These are phyloP conservation scores for Sphaerobolus stellatus DNA, from an alignment of 1,284 basidiomycete genomes.

Conservation along the genomic window DNA sequence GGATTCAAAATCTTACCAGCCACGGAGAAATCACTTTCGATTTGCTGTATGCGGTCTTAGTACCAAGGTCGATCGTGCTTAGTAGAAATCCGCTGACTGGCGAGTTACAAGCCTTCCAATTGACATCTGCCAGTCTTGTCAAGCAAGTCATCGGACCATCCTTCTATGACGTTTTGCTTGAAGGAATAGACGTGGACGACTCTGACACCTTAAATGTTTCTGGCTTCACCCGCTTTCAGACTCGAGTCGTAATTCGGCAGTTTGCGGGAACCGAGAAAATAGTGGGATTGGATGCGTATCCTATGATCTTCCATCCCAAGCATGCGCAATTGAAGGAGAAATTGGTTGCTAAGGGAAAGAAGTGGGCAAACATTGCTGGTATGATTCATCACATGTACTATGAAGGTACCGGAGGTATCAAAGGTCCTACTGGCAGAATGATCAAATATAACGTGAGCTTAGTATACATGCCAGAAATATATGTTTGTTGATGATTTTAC, in stretches of 20 bases:
- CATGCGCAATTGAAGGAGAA: conserved; percentile 35
- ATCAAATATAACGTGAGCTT: conserved; percentile 46
- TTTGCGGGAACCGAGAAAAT: conserved; percentile 53
- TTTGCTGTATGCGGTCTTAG: conserved; percentile 51
- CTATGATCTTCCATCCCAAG: conserved; percentile 47
- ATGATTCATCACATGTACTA: conserved; percentile 58
- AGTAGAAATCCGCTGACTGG: conserved; percentile 52
- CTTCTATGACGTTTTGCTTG: conserved; percentile 43
- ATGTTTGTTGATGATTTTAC: not conserved
- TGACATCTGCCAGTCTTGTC: conserved; percentile 38
- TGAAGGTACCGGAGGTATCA: conserved; percentile 42
- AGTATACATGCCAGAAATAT: conserved; percentile 9
- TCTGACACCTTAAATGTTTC: conserved; percentile 25
- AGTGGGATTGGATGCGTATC: conserved; percentile 47
- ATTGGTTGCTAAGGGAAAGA: conserved; percentile 48
- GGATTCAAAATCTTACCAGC: conserved; percentile 44
- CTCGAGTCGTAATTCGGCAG: conserved; percentile 36
- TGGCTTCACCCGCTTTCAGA: conserved; percentile 42
- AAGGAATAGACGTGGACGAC: conserved; percentile 49
- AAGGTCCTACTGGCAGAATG: conserved; percentile 30
- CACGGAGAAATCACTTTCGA: conserved; percentile 57
- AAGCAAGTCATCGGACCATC: conserved; percentile 23
- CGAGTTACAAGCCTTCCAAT: conserved; percentile 47
- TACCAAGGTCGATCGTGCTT: conserved; percentile 49
- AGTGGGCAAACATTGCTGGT: conserved; percentile 45